Percentiles rank a stretch among this genome's conserved stretches.
Conservation (phyloP, 2,329 filamentous ascomycete species). For the Pyricularia sp. region DNA sequence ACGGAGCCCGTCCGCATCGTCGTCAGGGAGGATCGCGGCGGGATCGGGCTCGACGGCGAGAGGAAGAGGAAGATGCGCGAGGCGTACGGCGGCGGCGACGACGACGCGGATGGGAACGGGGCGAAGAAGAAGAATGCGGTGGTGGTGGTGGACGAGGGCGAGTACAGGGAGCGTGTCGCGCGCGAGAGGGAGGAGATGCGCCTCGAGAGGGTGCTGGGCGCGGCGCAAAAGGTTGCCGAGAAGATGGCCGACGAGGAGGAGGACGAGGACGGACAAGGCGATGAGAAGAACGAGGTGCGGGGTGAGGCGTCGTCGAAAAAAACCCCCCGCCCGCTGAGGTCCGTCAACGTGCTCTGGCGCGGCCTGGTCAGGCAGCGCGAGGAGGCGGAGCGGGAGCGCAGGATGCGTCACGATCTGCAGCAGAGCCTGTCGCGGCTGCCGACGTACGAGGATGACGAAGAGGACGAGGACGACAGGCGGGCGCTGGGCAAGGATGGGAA, state of each 20-base stretch:
- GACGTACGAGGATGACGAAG: conserved; percentile 43
- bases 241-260: conserved; percentile 49
- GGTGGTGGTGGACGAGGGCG: conserved; percentile 45
- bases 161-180: conserved; percentile 60
- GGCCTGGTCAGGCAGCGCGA: conserved; percentile 57
- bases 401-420: conserved; percentile 52
- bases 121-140: conserved; percentile 46
- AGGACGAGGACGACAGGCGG: conserved; percentile 55
- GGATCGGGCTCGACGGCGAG: conserved; percentile 73
- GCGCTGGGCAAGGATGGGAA: conserved; percentile 54
- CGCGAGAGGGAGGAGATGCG: conserved; percentile 56
- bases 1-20: conserved; percentile 61
- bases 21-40: conserved; percentile 67
- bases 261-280: conserved; percentile 8
- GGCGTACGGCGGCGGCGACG: conserved; percentile 24
- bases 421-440: conserved; percentile 42
- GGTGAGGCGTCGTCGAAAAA: background rate
- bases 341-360: conserved; percentile 69
- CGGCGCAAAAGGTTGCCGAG: conserved; percentile 74
- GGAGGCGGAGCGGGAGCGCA: conserved; percentile 53
- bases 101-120: conserved; percentile 33
- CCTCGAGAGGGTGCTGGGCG: conserved; percentile 55
- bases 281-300: background rate
- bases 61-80: conserved; percentile 65
- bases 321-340: conserved; percentile 41